Conservation (phyloP, 2,329 filamentous ascomycete species). For the Fusarium concolor region DNA sequence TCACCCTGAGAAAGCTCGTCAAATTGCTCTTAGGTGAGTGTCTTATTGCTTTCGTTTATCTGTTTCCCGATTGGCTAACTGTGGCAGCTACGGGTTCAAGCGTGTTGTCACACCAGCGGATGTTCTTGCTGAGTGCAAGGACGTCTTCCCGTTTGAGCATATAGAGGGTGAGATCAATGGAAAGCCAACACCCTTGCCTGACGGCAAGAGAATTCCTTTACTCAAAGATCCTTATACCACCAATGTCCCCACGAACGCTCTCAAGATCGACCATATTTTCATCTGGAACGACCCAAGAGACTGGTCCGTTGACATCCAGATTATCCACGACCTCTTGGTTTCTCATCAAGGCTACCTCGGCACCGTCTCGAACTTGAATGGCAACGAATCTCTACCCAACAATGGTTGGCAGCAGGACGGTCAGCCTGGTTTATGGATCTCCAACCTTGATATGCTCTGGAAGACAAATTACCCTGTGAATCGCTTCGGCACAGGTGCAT, state of each 20-base stretch:
- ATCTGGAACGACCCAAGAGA: conserved; percentile 97
- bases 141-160: conserved; percentile 83
- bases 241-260: conserved; percentile 55
- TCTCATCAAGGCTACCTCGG: conserved; percentile 84
- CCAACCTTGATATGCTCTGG: conserved; percentile 92
- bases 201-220: conserved; percentile 50
- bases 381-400: conserved; percentile 71
- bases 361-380: conserved; percentile 81
- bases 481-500: conserved; percentile 91
- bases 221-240: conserved; percentile 49
- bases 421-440: conserved; percentile 87
- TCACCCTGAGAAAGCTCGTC: conserved; percentile 73
- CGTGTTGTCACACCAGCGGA: conserved; percentile 89
- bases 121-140: conserved; percentile 78
- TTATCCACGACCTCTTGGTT: conserved; percentile 85
- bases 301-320: conserved; percentile 90
- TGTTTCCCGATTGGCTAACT: background rate
- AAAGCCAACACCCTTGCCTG: conserved; percentile 47
- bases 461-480: conserved; percentile 86
- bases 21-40: conserved; percentile 74
- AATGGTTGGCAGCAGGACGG: conserved; percentile 84
- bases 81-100: conserved; percentile 74
- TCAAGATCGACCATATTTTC: conserved; percentile 90
- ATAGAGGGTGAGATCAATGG: conserved; percentile 49
- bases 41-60: background rate